Base-by-base conservation (phyloP, 768 basidiomycete species). In the Lactarius pseudohatsudake region DNA sequence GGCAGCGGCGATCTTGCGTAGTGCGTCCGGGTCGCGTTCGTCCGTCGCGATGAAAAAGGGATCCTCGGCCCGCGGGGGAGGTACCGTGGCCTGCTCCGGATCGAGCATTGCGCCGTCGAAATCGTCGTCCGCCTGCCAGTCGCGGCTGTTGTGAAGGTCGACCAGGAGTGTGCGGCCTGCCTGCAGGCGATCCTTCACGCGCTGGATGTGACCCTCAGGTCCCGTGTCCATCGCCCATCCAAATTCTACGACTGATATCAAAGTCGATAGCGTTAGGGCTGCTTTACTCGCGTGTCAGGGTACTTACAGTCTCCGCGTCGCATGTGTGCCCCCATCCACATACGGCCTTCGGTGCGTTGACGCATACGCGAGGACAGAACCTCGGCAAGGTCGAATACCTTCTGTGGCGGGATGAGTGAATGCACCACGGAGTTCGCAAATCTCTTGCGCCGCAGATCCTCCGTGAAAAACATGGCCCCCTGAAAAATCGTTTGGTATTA, bases 291-390 rank as follows among this genome's bases (percentile, higher is more conserved):
- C 22, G 50, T 53, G 50, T 1, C 3, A 9, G 38, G 55, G n/a
- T 10, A 70, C 77, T 74, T 57, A 80, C 79, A 80, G 57, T 80
- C 80, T 59, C 79, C 79, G 28, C 79, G 77, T 28, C 79, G 79
- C 79, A 81, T 81, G 59, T 80, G 79, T 7, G 76, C 76, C 13
- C 73, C 76, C 77, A 80, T 77, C 80, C 79, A 80, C 71, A 76
- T 72, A 7, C 78, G 74, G 18, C 79, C 79, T 1, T 56, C 75
- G 1, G 71, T 73, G 26, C 66, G 57, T 16, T 72, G 68, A 6
- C 59, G 70, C 76, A 81, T 79, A 59, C 75, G 76, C 41, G 57
- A 54, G n/a, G 75, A 76, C 66, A 81, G 75, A 10, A 47, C 43
- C 4, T 70, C 71, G 1, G 77, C 76, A 22, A 81, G 69, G 28